A percentile compares a stretch with the other conserved stretches of the same genome.
These are phyloP conservation scores for Colletotrichum siamense DNA, from an alignment of 2,329 filamentous ascomycete genomes.

Conservation along the genomic window DNA sequence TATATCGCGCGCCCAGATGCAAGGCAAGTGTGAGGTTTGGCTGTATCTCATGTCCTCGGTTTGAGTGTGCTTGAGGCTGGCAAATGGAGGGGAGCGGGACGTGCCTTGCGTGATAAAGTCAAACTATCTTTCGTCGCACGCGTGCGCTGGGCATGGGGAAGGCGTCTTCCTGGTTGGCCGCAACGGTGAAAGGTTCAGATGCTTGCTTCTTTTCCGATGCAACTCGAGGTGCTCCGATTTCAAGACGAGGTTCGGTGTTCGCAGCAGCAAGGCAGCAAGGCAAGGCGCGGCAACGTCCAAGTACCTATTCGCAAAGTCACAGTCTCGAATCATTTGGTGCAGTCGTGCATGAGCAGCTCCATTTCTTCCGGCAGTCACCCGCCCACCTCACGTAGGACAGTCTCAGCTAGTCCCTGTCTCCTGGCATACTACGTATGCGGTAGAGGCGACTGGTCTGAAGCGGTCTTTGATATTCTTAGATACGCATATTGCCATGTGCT, in stretches of 20 bases:
- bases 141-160: background rate
- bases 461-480: constrained; percentile 8
- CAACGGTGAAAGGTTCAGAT: background rate
- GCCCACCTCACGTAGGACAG: constrained; percentile 13
- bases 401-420: constrained; percentile 8
- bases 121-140: background rate
- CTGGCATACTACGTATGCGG: background rate
- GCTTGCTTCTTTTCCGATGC: background rate
- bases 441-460: background rate
- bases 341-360: constrained; percentile 9
- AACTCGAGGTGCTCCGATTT: background rate
- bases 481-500: background rate
- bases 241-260: background rate
- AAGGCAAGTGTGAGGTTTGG: background rate
- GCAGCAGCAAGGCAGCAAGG: background rate
- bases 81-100: background rate
- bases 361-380: constrained; percentile 9
- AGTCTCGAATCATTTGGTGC: background rate
- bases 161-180: background rate
- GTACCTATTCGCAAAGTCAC: background rate
- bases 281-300: background rate
- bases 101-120: background rate
- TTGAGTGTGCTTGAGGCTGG: background rate
- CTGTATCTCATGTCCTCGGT: background rate
- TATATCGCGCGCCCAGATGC: background rate